These are phyloP conservation scores for Sodiomyces alkalinus DNA, from an alignment of 2,329 filamentous ascomycete species.

Conservation along the genomic window DNA sequence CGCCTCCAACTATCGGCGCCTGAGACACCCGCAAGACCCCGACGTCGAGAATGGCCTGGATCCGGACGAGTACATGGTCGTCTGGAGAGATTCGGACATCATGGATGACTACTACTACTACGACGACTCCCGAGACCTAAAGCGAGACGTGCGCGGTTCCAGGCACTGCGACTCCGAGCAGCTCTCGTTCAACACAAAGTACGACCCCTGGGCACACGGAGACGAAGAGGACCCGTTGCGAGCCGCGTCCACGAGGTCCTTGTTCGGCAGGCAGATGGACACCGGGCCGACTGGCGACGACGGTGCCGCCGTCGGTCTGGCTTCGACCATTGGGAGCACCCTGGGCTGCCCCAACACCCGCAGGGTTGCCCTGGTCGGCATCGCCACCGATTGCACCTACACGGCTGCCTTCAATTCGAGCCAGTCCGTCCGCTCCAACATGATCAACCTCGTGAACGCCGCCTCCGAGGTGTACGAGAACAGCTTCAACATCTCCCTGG, in stretches of 20 bases:
- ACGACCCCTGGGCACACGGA: conserved; percentile 50
- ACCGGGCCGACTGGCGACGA: conserved; percentile 55
- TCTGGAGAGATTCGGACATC: conserved; percentile 87
- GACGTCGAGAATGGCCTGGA: conserved; percentile 33
- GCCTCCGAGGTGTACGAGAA: conserved; percentile 80
- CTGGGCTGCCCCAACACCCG: conserved; percentile 79
- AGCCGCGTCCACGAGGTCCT: conserved; percentile 42
- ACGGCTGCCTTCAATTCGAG: conserved; percentile 53
- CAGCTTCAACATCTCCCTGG: conserved; percentile 89
- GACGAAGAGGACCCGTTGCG: conserved; percentile 38
- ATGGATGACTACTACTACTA: conserved; percentile 19
- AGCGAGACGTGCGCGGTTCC: conserved; percentile 32
- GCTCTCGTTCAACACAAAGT: conserved; percentile 65
- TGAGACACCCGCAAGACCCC: conserved; percentile 59
- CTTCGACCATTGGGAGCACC: conserved; percentile 63
- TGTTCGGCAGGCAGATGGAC: conserved; percentile 66
- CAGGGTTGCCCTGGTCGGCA: conserved; percentile 79
- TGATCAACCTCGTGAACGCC: conserved; percentile 72
- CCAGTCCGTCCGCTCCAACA: conserved; percentile 51
- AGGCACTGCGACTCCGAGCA: conserved; percentile 56
- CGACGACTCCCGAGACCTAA: conserved; percentile 45
- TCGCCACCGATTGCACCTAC: conserved; percentile 89
- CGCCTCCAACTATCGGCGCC: conserved; percentile 55
- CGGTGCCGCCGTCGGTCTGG: conserved; percentile 65
- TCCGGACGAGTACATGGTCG: conserved; percentile 63